Evolutionary conservation across 192 early-diverging fungal genomes (phyloP).

Genomic region (Backusella westeae): DNA sequence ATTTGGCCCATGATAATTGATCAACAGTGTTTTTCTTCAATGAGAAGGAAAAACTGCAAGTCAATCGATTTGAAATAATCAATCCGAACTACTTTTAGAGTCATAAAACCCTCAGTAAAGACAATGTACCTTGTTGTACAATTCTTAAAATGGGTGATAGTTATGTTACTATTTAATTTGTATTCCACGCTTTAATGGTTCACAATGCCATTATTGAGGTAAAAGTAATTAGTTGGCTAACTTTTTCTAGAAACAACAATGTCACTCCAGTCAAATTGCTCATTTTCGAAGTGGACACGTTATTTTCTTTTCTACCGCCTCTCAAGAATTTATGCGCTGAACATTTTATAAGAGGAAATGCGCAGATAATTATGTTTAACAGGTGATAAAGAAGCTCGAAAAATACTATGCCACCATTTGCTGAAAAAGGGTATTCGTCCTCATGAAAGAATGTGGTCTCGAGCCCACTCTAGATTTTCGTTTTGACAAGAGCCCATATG

Average conservation of each 20-base stretch:
- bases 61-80: neutral
- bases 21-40: neutral
- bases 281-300: neutral
- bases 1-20: neutral
- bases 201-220: neutral
- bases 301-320: neutral
- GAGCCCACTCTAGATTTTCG: neutral
- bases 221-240: neutral
- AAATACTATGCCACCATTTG: neutral
- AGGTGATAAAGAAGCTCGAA: neutral
- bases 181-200: neutral
- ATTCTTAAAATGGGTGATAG: neutral
- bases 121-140: neutral
- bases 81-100: neutral
- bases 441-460: neutral
- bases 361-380: neutral
- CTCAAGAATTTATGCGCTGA: neutral
- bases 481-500: neutral
- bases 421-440: neutral
- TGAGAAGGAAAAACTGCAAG: neutral
- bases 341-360: neutral
- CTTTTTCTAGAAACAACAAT: conserved; percentile 1
- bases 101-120: neutral
- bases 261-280: conserved; percentile 4
- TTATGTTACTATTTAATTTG: conserved; percentile 1